Evolutionary conservation across 148 eudicot species (phyloP).

Genomic region (Chenopodium formosanum): DNA sequence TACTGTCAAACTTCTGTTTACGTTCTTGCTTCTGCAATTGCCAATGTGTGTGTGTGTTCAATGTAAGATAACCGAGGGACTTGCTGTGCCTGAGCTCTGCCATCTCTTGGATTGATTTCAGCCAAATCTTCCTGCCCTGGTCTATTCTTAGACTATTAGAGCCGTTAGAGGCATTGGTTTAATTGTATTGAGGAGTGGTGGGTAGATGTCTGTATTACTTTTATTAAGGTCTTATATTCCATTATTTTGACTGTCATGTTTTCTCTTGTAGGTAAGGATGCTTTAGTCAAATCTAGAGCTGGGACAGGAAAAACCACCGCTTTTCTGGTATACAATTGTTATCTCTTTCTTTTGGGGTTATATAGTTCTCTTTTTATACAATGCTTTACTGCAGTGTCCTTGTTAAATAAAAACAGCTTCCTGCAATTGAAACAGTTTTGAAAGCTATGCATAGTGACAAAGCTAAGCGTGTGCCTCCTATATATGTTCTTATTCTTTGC

Average conservation of each 20-base stretch:
- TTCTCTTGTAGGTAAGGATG: slow-evolving; percentile 70
- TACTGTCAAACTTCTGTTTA: neutral
- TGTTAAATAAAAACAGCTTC: slow-evolving; percentile 86
- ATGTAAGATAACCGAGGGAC: neutral
- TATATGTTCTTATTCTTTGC: slow-evolving; percentile 82
- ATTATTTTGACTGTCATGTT: slow-evolving; percentile 18
- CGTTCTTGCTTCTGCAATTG: neutral
- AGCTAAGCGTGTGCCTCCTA: slow-evolving; percentile 55
- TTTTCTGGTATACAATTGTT: slow-evolving; percentile 67
- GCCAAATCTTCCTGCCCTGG: neutral
- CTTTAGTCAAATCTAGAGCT: slow-evolving; percentile 77
- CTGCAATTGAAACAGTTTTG: slow-evolving; percentile 97
- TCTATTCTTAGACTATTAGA: neutral
- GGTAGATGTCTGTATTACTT: neutral
- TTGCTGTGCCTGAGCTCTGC: neutral
- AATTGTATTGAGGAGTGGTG: neutral
- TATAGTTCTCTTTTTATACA: neutral
- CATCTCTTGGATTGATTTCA: neutral
- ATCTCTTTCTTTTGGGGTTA: neutral
- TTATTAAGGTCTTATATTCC: neutral
- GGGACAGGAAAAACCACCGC: slow-evolving; percentile 93
- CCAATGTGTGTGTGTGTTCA: neutral
- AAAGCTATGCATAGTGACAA: slow-evolving; percentile 48
- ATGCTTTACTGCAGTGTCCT: slow-evolving; percentile 21
- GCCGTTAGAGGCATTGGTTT: neutral